These are phyloP conservation scores for Chaetomium tenue DNA, from an alignment of 495 filamentous ascomycete genomes.

Conservation along the genomic window DNA sequence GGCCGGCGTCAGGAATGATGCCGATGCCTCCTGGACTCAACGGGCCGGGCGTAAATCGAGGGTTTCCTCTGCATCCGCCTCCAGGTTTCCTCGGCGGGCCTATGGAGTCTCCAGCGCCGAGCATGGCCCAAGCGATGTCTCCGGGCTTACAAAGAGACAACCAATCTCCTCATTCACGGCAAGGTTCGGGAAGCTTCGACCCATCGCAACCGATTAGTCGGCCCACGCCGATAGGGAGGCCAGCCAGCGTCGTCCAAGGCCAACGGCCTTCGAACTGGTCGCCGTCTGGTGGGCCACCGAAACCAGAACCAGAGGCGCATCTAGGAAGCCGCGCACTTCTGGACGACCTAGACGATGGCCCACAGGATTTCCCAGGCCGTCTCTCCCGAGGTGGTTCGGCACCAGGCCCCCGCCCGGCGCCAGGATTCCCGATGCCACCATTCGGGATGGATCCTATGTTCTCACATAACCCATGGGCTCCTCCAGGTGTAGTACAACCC, in stretches of 20 bases:
- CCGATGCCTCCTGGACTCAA: conserved; percentile 57
- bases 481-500: conserved; percentile 21
- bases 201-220: conserved; percentile 65
- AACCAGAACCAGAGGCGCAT: conserved; percentile 65
- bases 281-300: conserved; percentile 52
- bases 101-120: conserved; percentile 43
- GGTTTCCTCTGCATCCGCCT: conserved; percentile 58
- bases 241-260: conserved; percentile 64
- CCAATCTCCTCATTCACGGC: conserved; percentile 44
- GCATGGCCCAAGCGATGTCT: conserved; percentile 35
- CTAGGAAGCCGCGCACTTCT: conserved; percentile 94
- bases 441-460: conserved; percentile 35
- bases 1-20: conserved; percentile 48
- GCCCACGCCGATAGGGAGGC: conserved; percentile 85
- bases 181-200: conserved; percentile 48
- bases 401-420: conserved; percentile 30
- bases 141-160: conserved; percentile 37
- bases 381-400: conserved; percentile 16
- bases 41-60: conserved; percentile 60
- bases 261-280: conserved; percentile 34
- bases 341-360: conserved; percentile 66
- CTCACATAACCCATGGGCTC: conserved; percentile 32
- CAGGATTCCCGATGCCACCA: conserved; percentile 25
- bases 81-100: conserved; percentile 56
- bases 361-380: conserved; percentile 28